These are phyloP conservation scores for Camelina laxa DNA, from an alignment of 345 rosid genomes.

Conservation along the genomic window DNA sequence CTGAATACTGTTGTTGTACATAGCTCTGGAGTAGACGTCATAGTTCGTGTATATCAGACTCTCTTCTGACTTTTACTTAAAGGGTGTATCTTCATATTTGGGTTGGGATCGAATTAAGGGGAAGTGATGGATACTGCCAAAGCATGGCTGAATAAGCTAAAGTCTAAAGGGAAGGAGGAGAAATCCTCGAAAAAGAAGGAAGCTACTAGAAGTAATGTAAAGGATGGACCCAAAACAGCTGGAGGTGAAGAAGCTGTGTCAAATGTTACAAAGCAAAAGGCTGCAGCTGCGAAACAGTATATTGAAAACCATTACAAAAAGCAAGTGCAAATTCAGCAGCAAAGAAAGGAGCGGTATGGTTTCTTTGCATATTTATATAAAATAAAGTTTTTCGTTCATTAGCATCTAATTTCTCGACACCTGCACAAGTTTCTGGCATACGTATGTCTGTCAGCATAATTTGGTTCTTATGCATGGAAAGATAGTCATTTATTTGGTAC, in stretches of 20 bases:
- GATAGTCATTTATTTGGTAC: background rate
- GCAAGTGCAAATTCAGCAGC: constrained; percentile 83
- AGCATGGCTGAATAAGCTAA: constrained; percentile 78
- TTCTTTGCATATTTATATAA: constrained; percentile 33
- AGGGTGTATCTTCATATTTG: background rate
- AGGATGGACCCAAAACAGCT: constrained; percentile 62
- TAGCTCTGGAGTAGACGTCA: constrained; percentile 10
- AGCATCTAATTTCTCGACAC: background rate
- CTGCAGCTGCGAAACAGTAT: constrained; percentile 95
- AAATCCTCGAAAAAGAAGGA: constrained; percentile 77
- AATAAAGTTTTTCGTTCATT: constrained; percentile 5
- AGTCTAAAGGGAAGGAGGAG: constrained; percentile 64
- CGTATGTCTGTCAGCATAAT: background rate
- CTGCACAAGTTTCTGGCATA: constrained; percentile 4
- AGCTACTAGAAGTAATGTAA: constrained; percentile 53
- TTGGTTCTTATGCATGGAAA: background rate
- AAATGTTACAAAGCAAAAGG: constrained; percentile 86
- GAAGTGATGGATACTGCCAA: constrained; percentile 68
- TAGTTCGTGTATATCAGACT: constrained; percentile 16
- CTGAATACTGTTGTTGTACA: constrained; percentile 17
- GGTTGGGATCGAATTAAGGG: constrained; percentile 19
- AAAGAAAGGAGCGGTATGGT: constrained; percentile 89
- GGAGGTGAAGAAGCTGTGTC: constrained; percentile 86
- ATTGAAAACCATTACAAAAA: constrained; percentile 95
- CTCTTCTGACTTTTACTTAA: background rate